Evolutionary conservation across 1,139 yeast genomes (phyloP).

Genomic region (Nadsonia starkeyi-henricii): DNA sequence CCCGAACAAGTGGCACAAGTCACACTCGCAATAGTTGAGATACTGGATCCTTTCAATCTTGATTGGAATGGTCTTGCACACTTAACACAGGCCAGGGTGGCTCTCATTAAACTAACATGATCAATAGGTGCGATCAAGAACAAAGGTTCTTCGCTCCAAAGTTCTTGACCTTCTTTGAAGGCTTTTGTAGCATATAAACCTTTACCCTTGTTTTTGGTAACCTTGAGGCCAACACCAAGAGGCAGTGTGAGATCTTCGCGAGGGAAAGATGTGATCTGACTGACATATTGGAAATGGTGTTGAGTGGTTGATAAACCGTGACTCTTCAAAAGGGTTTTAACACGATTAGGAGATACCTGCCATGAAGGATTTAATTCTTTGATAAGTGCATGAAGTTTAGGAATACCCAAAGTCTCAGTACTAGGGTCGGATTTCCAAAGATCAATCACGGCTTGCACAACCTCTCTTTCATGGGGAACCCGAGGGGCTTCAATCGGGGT

Average conservation of each 20-base stretch:
- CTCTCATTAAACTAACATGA: constrained; percentile 42
- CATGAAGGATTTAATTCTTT: constrained; percentile 43
- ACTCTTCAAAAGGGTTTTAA: constrained; percentile 39
- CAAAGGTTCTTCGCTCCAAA: constrained; percentile 53
- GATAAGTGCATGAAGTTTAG: constrained; percentile 39
- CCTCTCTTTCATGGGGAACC: constrained; percentile 48
- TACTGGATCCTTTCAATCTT: constrained; percentile 11
- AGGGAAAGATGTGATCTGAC: constrained; percentile 36
- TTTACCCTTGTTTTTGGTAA: constrained; percentile 24
- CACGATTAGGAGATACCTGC: constrained; percentile 47
- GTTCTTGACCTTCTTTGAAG: constrained; percentile 29
- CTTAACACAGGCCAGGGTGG: constrained; percentile 63
- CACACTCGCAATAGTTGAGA: constrained; percentile 12
- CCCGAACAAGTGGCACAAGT: constrained; percentile 16
- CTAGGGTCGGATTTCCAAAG: constrained; percentile 59
- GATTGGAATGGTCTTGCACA: constrained; percentile 55
- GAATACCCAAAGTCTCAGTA: constrained; percentile 43
- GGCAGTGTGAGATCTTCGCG: constrained; percentile 42
- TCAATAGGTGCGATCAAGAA: constrained; percentile 63
- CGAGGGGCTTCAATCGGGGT: constrained; percentile 2
- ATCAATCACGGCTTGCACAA: constrained; percentile 46
- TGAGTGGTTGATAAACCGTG: constrained; percentile 30
- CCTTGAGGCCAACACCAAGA: constrained; percentile 37
- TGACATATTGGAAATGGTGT: constrained; percentile 25
- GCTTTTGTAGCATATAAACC: constrained; percentile 26